Base-by-base conservation (phyloP, 2,329 filamentous ascomycete genomes). In the Fusarium concolor region DNA sequence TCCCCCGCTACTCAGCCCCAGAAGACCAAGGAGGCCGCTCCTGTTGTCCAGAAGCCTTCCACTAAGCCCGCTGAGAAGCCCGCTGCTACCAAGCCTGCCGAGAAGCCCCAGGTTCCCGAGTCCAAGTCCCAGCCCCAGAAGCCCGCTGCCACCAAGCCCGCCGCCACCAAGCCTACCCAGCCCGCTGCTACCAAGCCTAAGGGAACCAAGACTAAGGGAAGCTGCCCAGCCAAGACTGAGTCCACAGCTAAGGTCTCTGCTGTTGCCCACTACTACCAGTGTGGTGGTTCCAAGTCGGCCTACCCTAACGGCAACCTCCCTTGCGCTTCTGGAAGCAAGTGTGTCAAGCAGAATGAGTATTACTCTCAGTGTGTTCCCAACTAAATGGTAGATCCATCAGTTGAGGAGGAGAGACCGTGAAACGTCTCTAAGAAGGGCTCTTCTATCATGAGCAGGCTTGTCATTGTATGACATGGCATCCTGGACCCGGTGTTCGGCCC, bases 301-400 rank as follows among this genome's bases (percentile, higher is more conserved):
- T 73, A 62, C 56, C 71, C 71, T 37, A 57, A 71, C 37, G 71
- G 71, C 15, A 59, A 55, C 56, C 62, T 73, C 20, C 14, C 62
- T 33, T 74, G 71, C 43, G 71, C 54, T 24, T 26, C 61, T 14
- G 69, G 71, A 52, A 71, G 62, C 67, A 67, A 63, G 52, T 73
- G 71, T 56, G 62, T 71, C 46, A 69, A 64, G 67, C 47, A 51
- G 38, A 73, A 72, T 56, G 69, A 72, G 46, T 74, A 56, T 43
- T 74, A 74, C 67, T 71, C 69, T 7, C 71, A 74, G 63, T 74
- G 71, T 20, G 3, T 65, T 11, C 71, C 71, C 47, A 72, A 71
- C 65, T 72, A 70, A 69, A 26, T 45, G 58, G 65, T 49, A 45
- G 53, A 64, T 33, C 45, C 46, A 47, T 39, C 6, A n/a, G 14